Evolutionary conservation across 768 basidiomycete species (phyloP), one percentile per base, ranked within the genome.

Genomic region (Mycena rebaudengoi): DNA sequence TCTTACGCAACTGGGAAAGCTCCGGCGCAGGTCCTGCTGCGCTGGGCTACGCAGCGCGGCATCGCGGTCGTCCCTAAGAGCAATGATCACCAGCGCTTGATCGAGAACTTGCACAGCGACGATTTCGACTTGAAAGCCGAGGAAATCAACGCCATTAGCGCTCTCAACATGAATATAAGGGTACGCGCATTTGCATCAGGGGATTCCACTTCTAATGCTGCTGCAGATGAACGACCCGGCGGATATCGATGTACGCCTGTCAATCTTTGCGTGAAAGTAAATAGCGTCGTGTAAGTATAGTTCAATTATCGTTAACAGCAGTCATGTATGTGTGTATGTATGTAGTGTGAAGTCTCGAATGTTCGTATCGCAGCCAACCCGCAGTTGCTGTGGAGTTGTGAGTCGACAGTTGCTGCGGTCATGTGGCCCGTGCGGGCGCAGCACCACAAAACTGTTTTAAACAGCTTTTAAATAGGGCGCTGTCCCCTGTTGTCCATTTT

Each of bases 31-130:
- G 85, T 94, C 23, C 77, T 94, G 37, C 83, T 95, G 54, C 84
- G 91, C 67, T 95, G 92, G 92, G 86, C 91, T 2, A 90, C 89
- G 14, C 90, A 92, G 70, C 87, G 86, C 35, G 88, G 85, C 11
- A 82, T 93, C 62, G 88, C 88, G 41, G 64, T 94, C 44, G 85
- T 95, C 64, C 92, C 92, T 45, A 95, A 95, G 81, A 85, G 83
- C 50, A 87, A 86, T 72, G 69, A 80, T 66, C 51, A 64, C 4
- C 62, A 71, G 16, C 82, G 89, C 26, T 75, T 90, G 53, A 69
- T 71, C 18, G 76, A 88, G 71, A 93, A 93, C 74, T 67, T 90
- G 66, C 71, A 82, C 41, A 79, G 79, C 71, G 73, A 77, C 62
- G 72, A 72, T 32, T 88, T 91, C 63, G 74, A 84, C 61, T 75